Evolutionary conservation across 1,284 basidiomycete genomes (phyloP).

Genomic region (Rugosomyces carneus): DNA sequence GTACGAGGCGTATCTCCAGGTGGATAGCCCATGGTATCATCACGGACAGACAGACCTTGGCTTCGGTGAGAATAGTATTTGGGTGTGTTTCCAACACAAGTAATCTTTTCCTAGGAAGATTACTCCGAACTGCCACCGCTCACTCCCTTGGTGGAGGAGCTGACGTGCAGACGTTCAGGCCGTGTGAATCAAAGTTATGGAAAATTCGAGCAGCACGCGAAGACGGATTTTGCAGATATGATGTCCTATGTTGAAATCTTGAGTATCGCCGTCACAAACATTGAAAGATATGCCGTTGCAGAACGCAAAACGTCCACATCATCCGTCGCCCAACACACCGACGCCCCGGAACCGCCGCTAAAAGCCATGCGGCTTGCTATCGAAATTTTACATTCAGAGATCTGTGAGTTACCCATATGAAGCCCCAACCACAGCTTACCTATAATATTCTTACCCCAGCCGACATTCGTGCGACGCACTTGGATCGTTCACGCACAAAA

Average conservation of each 20-base stretch:
- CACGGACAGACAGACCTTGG: conserved; percentile 20
- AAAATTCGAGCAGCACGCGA: conserved; percentile 40
- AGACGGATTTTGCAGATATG: conserved; percentile 55
- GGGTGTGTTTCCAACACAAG: not conserved
- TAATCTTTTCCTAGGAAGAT: conserved; percentile 19
- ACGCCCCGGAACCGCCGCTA: conserved; percentile 29
- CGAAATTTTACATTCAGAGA: conserved; percentile 51
- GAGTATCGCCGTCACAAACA: conserved; percentile 47
- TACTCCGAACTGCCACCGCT: conserved; percentile 42
- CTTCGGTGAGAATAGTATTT: conserved; percentile 22
- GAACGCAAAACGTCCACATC: conserved; percentile 27
- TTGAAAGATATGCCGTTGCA: conserved; percentile 47
- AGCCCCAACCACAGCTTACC: not conserved
- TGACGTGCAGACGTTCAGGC: conserved; percentile 23
- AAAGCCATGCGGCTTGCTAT: conserved; percentile 41
- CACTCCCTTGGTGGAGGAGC: conserved; percentile 34
- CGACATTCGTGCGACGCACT: conserved; percentile 63
- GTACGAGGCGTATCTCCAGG: conserved; percentile 48
- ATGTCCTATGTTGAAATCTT: conserved; percentile 48
- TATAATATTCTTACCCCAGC: conserved; percentile 29
- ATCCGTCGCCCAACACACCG: conserved; percentile 11
- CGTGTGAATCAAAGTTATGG: conserved; percentile 18
- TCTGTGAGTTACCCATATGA: conserved; percentile 40
- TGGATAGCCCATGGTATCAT: conserved; percentile 45
- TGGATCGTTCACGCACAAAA: conserved; percentile 67